Base-by-base conservation (phyloP, 164 flowering plant species). In the Annona squamosa region DNA sequence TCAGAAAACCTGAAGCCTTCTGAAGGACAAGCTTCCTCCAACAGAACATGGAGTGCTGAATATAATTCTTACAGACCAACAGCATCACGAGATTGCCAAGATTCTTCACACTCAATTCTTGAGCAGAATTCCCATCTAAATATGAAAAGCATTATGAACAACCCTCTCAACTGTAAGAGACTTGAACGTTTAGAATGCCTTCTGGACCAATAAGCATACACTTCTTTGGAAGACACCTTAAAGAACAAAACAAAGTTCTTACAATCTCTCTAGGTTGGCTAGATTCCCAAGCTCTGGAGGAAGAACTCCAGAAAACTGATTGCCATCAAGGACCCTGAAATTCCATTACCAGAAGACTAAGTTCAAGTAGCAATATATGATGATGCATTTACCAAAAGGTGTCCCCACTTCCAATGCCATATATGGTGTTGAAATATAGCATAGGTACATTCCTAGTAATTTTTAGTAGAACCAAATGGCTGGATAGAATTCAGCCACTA, bases 281-380 rank as follows among this genome's bases (percentile, higher is more conserved):
- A 84, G 65, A 13, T 84, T 57, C 69, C 84, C 86, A 41, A 84
- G 79, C 71, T 78, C 77, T 46, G 77, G 76, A 71, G 86, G 85
- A 72, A 84, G 64, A 57, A 65, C 52, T 61, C 82, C 79, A 62
- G 69, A 72, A 69, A 84, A 66, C 52, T 48, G 73, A 73, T 84
- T 82, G 72, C 37, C 66, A 56, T 82, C 87, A 41, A 85, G 64
- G 70, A 46, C 68, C 78, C 85, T 85, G 68, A 48, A 26, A 16
- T 17, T 5, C 13, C n/a, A 61, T 56, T 13, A n/a, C n/a, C 48
- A 5, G 3, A 37, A 41, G 19, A 10, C 43, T 9, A 41, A 4
- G 6, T 5, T 41, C 5, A 46, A 48, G 48, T 41, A 3, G 47
- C 19, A 48, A 69, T 5, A 16, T 5, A 7, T 48, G 44, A 16